Evolutionary conservation across 1,139 yeast genomes (phyloP).

Genomic region (Taphrina wiesneri): DNA sequence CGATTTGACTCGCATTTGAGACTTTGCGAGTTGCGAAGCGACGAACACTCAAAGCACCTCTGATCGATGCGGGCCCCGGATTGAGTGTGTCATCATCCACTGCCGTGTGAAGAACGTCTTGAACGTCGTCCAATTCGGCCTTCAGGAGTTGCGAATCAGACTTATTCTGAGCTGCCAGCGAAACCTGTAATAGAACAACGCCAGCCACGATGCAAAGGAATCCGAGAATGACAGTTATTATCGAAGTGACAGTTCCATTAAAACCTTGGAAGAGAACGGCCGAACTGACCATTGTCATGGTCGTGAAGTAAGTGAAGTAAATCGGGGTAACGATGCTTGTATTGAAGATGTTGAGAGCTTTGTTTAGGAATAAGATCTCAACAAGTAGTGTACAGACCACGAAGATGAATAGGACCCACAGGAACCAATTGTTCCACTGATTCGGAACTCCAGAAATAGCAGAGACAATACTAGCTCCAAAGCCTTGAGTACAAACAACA

Average conservation of each 20-base stretch:
- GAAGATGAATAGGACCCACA: slow-evolving; percentile 36
- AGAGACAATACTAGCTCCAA: slow-evolving; percentile 37
- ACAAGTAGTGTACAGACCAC: slow-evolving; percentile 36
- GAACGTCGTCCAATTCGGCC: slow-evolving; percentile 33
- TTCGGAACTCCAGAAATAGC: slow-evolving; percentile 37
- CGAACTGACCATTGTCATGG: slow-evolving; percentile 37
- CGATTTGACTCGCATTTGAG: slow-evolving; percentile 9
- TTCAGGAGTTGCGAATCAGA: slow-evolving; percentile 34
- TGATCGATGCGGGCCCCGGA: slow-evolving; percentile 29
- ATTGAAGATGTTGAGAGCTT: slow-evolving; percentile 38
- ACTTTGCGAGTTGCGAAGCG: slow-evolving; percentile 22
- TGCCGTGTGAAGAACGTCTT: slow-evolving; percentile 18
- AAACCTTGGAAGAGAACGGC: slow-evolving; percentile 38
- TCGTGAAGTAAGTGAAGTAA: slow-evolving; percentile 36
- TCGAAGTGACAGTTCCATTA: slow-evolving; percentile 35
- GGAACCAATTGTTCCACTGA: slow-evolving; percentile 38
- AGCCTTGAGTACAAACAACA: slow-evolving; percentile 38
- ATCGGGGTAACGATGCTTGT: slow-evolving; percentile 39
- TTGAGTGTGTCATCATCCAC: slow-evolving; percentile 27
- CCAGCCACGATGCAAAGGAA: slow-evolving; percentile 36
- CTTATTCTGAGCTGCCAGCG: slow-evolving; percentile 32
- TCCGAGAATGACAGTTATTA: slow-evolving; percentile 36
- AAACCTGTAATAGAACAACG: slow-evolving; percentile 36
- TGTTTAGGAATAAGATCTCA: slow-evolving; percentile 38
- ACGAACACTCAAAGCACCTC: slow-evolving; percentile 30